Evolutionary conservation across 164 flowering plant species (phyloP), one percentile per base, ranked within the genome.

Genomic region (Cinnamomum micranthum): DNA sequence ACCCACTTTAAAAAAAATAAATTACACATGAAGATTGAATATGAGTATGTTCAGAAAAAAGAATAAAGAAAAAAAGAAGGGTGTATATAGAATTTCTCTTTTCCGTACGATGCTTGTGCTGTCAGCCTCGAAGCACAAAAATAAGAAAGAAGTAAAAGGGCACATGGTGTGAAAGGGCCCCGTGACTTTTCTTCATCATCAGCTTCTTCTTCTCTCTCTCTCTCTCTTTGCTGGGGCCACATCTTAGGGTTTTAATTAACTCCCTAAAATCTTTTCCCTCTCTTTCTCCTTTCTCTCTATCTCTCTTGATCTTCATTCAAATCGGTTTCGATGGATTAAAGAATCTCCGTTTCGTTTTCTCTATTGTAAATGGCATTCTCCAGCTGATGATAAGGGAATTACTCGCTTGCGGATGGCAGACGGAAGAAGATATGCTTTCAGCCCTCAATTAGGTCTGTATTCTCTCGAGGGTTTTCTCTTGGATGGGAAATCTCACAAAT

Each of bases 361-460:
- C 20, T 7, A 12, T 25, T 64, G 5, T 25, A 15, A 15, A 55
- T 15, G 60, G 28, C 4, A 64, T 64, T 25, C 28, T 25, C 28
- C 67, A 27, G 67, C 79, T 35, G 27, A 77, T 78, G 81, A 77
- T 47, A 83, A 68, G 50, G 74, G 71, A 62, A 75, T 71, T 47
- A 31, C 41, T 64, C 70, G 70, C 51, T 69, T 55, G 65, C 71
- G 74, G 70, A 88, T 86, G 91, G 89, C 89, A 65, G 88, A 86
- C 20, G 72, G 65, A 73, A 80, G 86, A 77, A 75, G 85, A 76
- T 80, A 79, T 71, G 63, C 64, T 25, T 79, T 78, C 52, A 78
- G 75, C 80, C 84, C 82, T 73, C 81, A 73, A 63, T 73, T 85
- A 78, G 89, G 91, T 88, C 25, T 47, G 76, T 64, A 41, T 41